Evolutionary conservation across 1,284 basidiomycete species (phyloP), one percentile per base, ranked within the genome.

Genomic region (Irpex sp.): DNA sequence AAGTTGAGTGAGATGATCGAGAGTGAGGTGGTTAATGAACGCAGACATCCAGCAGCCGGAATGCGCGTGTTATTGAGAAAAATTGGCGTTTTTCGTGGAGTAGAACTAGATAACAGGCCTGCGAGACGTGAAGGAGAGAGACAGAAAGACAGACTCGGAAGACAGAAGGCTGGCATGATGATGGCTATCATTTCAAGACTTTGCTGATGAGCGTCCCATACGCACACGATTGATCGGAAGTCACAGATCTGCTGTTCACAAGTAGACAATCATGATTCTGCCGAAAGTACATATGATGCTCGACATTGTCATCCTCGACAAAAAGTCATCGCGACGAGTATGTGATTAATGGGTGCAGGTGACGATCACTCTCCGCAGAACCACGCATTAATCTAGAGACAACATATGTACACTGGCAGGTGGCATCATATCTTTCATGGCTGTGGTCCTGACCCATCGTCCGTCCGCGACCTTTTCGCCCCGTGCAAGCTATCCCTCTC

Each of bases 1-100:
- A 48, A 69, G 64, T 7, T 56, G 59, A 40, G 67, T 63, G n/a
- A 84, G 71, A 64, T 84, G 79, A 40, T 76, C 75, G 5, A 75
- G 74, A 1, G 80, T 68, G 37, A 73, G 63, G 48, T 71, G 72
- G 54, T 64, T 74, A 17, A 79, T 71, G 55, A 79, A 73, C 21
- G 75, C 69, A 17, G 77, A 74, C 60, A 83, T 75, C 4, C 36
- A 17, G 67, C 58, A 26, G 70, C 54, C 34, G 48, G 38, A 51
- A 36, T 47, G 47, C 0, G 17, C 21, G 7, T 21, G 44, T 58
- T 26, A n/a, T 11, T 47, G 40, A 47, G 40, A 47, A 4, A 47
- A 4, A 47, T 11, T n/a, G n/a, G 11, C n/a, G 40, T 11, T 3
- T 8, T 11, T 11, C 40, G 1, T 15, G n/a, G 2, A 47, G n/a